A percentile compares a stretch with the other conserved stretches of the same genome.
Evolutionary conservation across 495 filamentous ascomycete genomes (phyloP).

Genomic region (Penicillium coprophilum): DNA sequence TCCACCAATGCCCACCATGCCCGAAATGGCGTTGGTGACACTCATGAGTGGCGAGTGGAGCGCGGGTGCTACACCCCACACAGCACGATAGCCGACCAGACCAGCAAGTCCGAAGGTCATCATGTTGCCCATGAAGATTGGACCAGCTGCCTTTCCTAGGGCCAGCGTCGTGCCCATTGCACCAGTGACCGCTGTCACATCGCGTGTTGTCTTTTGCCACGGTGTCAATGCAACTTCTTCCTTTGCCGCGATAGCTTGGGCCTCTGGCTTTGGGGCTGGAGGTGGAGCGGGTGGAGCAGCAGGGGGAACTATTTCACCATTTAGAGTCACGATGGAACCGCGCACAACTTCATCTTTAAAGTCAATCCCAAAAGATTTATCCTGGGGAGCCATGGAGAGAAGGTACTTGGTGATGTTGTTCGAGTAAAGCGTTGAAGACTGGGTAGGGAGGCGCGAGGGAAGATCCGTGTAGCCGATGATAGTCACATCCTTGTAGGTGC

Average conservation of each 20-base stretch:
- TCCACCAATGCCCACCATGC: constrained; percentile 79
- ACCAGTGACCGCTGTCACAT: constrained; percentile 66
- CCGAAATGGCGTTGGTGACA: constrained; percentile 84
- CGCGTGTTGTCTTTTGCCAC: constrained; percentile 70
- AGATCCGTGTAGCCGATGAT: constrained; percentile 84
- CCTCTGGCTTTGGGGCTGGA: constrained; percentile 55
- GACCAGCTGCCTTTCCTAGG: constrained; percentile 72
- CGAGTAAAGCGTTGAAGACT: constrained; percentile 78
- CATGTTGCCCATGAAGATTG: constrained; percentile 77
- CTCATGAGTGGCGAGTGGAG: constrained; percentile 82
- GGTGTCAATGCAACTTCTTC: constrained; percentile 66
- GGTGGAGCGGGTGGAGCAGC: constrained; percentile 71
- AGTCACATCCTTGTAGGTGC: constrained; percentile 70
- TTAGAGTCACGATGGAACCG: constrained; percentile 71
- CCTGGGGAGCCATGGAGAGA: constrained; percentile 70
- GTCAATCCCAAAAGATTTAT: constrained; percentile 72
- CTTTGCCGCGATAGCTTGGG: constrained; percentile 45
- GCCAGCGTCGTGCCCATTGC: constrained; percentile 71
- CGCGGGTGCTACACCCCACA: constrained; percentile 75
- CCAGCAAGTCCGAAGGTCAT: constrained; percentile 78
- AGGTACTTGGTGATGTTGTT: constrained; percentile 86
- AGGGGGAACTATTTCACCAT: constrained; percentile 69
- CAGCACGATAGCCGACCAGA: constrained; percentile 75
- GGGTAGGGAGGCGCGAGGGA: constrained; percentile 75
- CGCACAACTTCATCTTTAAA: constrained; percentile 77